Base-by-base conservation (phyloP, 768 basidiomycete genomes). In the Termitomyces sp. region DNA sequence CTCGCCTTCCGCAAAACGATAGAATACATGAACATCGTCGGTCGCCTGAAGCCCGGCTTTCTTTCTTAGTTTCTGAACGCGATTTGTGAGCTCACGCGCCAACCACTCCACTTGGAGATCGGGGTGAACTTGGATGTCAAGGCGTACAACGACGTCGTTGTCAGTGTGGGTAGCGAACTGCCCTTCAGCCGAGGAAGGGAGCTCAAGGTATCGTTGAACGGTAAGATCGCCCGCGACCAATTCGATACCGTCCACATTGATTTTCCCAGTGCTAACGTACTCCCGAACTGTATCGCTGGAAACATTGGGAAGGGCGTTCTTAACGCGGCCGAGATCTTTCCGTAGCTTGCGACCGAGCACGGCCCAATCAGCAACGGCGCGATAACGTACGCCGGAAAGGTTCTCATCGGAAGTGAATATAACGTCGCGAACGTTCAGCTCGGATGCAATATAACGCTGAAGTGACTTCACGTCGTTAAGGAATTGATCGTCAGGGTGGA, bases 31-130 rank as follows among this genome's bases (percentile, higher is more conserved):
- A 30, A 98, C 86, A 68, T 97, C 93, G 69, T 99, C 97, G 7
- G 94, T 95, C 20, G 96, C 89, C 72, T 95, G 93, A 62, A 98
- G 78, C 14, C 95, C 94, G 1, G 94, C 95, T 73, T 95, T 93
- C 78, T 99, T 99, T 65, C 97, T 82, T 59, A 98, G 77, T 70
- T 92, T 93, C 76, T 99, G 97, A 43, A 98, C 88, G 54, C 95
- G 88, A 64, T 95, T 96, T 62, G 90, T 89, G 62, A 98, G 72
- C 72, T 96, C 93, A 45, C 97, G 84, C 46, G 92, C 88, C 26
- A 95, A 79, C 79, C 93, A 95, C 76, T 98, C 91, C 51, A 85
- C 79, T 71, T 88, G 85, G 44, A 98, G 82, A 61, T 98, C 93
- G 0, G 89, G 82, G 66, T 97, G 91, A 46, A 89, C 82, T 69